phyloP scores from a whole-genome alignment of 1,139 yeast genomes.

The Magnusiomyces suaveolens region DNA sequence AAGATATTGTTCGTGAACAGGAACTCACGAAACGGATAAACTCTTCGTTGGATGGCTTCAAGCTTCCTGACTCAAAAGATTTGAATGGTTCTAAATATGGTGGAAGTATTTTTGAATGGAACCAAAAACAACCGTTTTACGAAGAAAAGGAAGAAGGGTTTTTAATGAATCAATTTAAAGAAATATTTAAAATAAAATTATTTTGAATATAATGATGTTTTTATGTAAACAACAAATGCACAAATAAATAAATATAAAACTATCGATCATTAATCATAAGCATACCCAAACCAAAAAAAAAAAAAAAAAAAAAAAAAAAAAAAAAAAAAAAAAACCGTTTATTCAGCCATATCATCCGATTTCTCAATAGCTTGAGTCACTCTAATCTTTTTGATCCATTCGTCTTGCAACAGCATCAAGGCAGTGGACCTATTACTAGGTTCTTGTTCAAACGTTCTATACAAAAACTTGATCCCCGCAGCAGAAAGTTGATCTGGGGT shows the following conservation, averaged over 20 bases:
- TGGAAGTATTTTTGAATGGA: background rate
- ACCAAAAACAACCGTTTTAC: background rate
- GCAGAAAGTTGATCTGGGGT: slow-evolving; percentile 64
- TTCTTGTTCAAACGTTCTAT: slow-evolving; percentile 72
- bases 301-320: background rate
- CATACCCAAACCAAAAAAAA: background rate
- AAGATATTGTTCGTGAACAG: background rate
- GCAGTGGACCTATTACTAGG: slow-evolving; percentile 77
- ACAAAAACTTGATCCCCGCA: slow-evolving; percentile 60
- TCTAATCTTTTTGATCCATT: slow-evolving; percentile 47
- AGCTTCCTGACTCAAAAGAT: background rate
- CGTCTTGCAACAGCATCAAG: slow-evolving; percentile 73
- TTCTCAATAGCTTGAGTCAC: slow-evolving; percentile 8
- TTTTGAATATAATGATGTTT: background rate
- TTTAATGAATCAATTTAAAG: background rate
- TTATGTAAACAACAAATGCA: too few species aligned
- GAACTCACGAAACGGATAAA: background rate
- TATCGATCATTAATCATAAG: background rate
- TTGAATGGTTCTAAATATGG: background rate
- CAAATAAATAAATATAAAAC: background rate
- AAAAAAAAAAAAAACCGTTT: background rate
- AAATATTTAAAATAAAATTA: background rate
- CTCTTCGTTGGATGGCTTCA: background rate
- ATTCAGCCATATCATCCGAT: background rate
- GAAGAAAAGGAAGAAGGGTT: slow-evolving; percentile 5